These are phyloP conservation scores for Xylogone sp. DNA, from an alignment of 2,329 filamentous ascomycete genomes.

Conservation along the genomic window DNA sequence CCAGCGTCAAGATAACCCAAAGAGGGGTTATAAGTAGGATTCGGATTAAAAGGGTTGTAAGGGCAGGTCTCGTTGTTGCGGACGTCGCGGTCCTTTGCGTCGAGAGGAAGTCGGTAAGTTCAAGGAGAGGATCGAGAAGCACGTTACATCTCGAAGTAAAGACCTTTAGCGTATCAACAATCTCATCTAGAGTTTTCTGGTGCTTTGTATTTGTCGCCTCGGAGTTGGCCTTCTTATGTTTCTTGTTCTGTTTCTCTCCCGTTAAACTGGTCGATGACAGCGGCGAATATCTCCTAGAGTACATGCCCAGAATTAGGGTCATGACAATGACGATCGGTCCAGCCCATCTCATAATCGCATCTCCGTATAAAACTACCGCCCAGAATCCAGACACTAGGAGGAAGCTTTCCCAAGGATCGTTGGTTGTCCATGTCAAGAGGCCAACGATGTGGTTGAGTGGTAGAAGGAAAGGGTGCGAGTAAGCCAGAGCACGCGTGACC, in stretches of 20 bases:
- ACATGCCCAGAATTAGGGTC: conserved; percentile 85
- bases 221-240: conserved; percentile 40
- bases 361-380: conserved; percentile 81
- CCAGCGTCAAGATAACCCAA: conserved; percentile 80
- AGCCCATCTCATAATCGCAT: conserved; percentile 73
- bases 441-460: conserved; percentile 84
- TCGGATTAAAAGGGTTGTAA: conserved; percentile 85
- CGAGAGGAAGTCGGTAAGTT: conserved; percentile 88
- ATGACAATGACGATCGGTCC: conserved; percentile 81
- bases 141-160: conserved; percentile 92
- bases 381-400: conserved; percentile 82
- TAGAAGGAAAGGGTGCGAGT: conserved; percentile 90
- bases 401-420: conserved; percentile 96
- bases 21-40: conserved; percentile 84
- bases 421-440: conserved; percentile 88
- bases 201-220: conserved; percentile 68
- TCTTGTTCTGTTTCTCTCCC: conserved; percentile 52
- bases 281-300: conserved; percentile 82
- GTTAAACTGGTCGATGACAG: conserved; percentile 81
- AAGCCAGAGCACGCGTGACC: conserved; percentile 88
- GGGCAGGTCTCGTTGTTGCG: conserved; percentile 82
- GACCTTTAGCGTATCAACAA: conserved; percentile 86
- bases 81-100: conserved; percentile 88
- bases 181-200: conserved; percentile 95
- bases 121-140: conserved; percentile 80